These are phyloP conservation scores for Patellaria atrata DNA, from an alignment of 495 filamentous ascomycete genomes.

Conservation along the genomic window DNA sequence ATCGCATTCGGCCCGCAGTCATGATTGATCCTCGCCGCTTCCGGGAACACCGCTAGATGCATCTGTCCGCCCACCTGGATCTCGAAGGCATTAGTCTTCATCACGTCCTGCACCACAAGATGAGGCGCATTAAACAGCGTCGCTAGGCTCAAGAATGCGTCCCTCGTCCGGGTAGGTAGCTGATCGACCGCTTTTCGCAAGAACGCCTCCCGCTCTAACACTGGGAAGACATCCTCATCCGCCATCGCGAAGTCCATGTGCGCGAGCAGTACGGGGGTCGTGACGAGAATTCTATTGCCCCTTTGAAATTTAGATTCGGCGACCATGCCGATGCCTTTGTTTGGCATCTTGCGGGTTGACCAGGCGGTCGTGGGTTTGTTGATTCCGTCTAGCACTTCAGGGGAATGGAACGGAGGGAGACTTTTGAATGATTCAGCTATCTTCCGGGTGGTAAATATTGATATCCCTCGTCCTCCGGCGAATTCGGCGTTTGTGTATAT, in stretches of 20 bases:
- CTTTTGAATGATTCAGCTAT: constrained; percentile 12
- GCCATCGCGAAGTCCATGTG: constrained; percentile 6
- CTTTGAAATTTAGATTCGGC: constrained; percentile 9
- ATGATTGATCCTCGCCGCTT: constrained; percentile 16
- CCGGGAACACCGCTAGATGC: constrained; percentile 15
- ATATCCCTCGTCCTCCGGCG: constrained; percentile 12
- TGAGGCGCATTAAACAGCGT: constrained; percentile 4
- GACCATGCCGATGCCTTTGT: constrained; percentile 14
- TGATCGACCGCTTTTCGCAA: constrained; percentile 11
- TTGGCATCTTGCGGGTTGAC: constrained; percentile 8
- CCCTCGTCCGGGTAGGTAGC: constrained; percentile 7
- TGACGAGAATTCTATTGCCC: constrained; percentile 9
- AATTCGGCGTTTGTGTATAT: constrained; percentile 15
- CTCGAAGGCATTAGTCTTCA: constrained; percentile 19
- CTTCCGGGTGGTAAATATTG: constrained; percentile 16
- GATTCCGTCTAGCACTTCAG: constrained; percentile 1
- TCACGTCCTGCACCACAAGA: constrained; percentile 12
- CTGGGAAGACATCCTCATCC: no score
- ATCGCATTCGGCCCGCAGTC: constrained; percentile 18
- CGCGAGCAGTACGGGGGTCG: constrained; percentile 14
- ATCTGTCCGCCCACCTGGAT: constrained; percentile 13
- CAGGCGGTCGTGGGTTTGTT: constrained; percentile 10
- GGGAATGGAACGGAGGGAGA: constrained; percentile 10
- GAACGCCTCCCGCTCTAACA: constrained; percentile 14
- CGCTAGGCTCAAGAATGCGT: constrained; percentile 8